Evolutionary conservation across 148 eudicot species (phyloP), one percentile per base, ranked within the genome.

Genomic region (Amaranthus palmeri): DNA sequence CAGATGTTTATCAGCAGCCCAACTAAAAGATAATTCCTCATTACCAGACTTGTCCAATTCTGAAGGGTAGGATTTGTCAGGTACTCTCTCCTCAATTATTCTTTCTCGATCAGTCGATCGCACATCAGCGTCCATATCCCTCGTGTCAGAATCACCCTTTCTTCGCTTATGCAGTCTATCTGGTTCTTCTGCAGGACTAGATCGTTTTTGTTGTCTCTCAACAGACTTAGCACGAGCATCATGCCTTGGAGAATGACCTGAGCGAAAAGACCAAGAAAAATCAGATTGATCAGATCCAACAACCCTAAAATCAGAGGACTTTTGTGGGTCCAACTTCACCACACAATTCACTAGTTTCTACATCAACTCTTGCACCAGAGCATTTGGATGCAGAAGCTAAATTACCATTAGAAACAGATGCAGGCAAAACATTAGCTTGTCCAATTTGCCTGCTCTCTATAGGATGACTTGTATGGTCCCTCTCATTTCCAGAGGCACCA

Each of bases 91-190:
- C 9, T 80, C 90, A 61, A 59, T 43, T 8, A 77, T 64, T 76
- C 88, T 79, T 65, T 93, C 98, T 71, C 86, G 83, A 75, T 90
- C 98, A 63, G 82, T 49, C 42, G 80, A 74, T 56, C 97, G 86
- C 61, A 73, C 79, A 67, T 88, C 97, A 61, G 69, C 77, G 47
- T 92, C 99, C 42, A 69, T 25, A 40, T 90, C 92, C 83, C 88
- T 85, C 40, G 77, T 69, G 55, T 90, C 99, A 65, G 47, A 54
- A 54, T 92, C 99, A 11, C 84, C 90, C 76, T 92, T 96, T 67
- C 97, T 81, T 43, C 96, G 92, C 68, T 96, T 96, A 65, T 79
- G 84, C 15, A 87, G 71, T 72, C 96, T 83, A 53, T 96, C 96
- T 65, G 79, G 74, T 54, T 96, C 99, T 48, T 90, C 99, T 54